Evolutionary conservation across 2,329 filamentous ascomycete genomes (phyloP), one percentile per base, ranked within the genome.

Genomic region (Cryphonectria radicalis): DNA sequence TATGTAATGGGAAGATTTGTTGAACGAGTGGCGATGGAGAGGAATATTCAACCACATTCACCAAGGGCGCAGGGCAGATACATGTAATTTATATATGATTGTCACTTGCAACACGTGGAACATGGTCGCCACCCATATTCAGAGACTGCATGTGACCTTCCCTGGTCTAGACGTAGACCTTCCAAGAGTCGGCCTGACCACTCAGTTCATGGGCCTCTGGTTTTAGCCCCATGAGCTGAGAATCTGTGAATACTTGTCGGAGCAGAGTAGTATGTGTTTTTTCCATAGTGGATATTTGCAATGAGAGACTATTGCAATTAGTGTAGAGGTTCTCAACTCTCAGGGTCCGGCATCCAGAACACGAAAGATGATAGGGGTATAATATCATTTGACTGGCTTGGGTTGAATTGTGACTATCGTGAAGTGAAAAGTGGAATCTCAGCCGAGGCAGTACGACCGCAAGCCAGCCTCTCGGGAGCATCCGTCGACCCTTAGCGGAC

Each of bases 401-500:
- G 5, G 19, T 17, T 22, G 22, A 7, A 22, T 50, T 50, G 19
- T 50, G n/a, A 50, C 43, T 22, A 50, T 50, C 43, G 43, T 50
- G 43, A 50, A 50, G 17, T 50, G 19, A 55, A 22, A 13, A 55
- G 22, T 55, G 50, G 43, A 50, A 22, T 50, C 43, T 19, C 6
- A 50, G 43, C 50, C 50, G n/a, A 55, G 50, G 50, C 50, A 25
- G 50, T 19, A 11, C 22, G 50, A 55, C 50, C n/a, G 13, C n/a
- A 55, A 55, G 50, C 22, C 50, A 55, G 50, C 50, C 50, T 55
- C 50, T 55, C 50, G 43, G 43, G 43, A 46, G 43, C 43, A 46
- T 46, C 43, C 43, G 43, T 22, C 43, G 19, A 22, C 17, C 43
- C 19, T 22, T 46, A 19, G 43, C 17, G 43, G 43, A 22, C 37